Percentiles rank a stretch among this genome's conserved stretches.
phyloP scores from a whole-genome alignment of 768 basidiomycete species.

The Lyophyllum shimeji region DNA sequence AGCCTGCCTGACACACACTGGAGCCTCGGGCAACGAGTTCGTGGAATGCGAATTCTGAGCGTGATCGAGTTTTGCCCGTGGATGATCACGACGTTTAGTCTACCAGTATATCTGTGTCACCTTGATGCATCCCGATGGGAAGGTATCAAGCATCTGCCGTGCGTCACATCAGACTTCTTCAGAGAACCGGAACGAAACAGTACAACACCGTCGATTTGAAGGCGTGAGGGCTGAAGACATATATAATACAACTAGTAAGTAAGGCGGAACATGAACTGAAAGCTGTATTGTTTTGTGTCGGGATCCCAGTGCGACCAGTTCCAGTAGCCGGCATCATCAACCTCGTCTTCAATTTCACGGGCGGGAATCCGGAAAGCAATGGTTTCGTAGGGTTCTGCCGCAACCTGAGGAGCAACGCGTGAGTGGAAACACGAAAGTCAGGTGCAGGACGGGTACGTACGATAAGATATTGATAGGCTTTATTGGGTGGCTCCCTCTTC shows the following conservation, averaged over 20 bases:
- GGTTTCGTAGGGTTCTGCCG: slow-evolving; percentile 99
- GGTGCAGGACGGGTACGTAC: slow-evolving; percentile 47
- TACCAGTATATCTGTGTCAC: too few relatives aligned
- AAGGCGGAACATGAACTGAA: slow-evolving; percentile 94
- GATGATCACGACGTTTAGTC: too few relatives aligned
- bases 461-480: slow-evolving; percentile 96
- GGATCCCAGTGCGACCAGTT: slow-evolving; percentile 99
- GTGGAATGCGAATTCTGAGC: slow-evolving; percentile 24
- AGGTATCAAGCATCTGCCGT: not conserved
- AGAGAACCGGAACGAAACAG: slow-evolving; percentile 6
- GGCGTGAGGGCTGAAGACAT: not conserved
- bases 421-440: slow-evolving; percentile 20
- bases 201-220: slow-evolving; percentile 19
- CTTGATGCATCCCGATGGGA: not conserved
- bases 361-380: slow-evolving; percentile 99
- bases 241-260: slow-evolving; percentile 29
- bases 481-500: slow-evolving; percentile 91
- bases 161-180: not conserved
- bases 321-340: slow-evolving; percentile 87
- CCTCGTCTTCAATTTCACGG: slow-evolving; percentile 93
- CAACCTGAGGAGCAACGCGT: slow-evolving; percentile 61
- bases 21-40: slow-evolving; percentile 25
- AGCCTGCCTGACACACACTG: slow-evolving; percentile 30
- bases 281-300: slow-evolving; percentile 98
- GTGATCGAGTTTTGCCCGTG: not conserved